Conservation (phyloP, 139 green algal species). For the Pleodorina starrii region DNA sequence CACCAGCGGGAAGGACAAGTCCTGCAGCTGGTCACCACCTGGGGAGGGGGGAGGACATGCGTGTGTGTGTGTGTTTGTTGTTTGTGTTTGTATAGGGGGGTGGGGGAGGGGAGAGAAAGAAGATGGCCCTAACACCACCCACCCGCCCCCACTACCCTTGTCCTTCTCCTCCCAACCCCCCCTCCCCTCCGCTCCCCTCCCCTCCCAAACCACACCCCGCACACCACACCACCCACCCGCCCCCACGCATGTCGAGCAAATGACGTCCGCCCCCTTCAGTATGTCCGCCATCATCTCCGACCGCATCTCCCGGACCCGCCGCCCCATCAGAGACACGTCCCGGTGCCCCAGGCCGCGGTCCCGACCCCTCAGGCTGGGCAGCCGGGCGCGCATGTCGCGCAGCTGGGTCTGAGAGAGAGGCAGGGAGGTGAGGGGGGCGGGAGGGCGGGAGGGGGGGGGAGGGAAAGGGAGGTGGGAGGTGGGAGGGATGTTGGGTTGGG, state of each 20-base stretch:
- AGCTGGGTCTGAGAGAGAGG: constrained; percentile 1
- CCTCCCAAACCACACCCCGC: not conserved
- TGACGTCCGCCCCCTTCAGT: constrained; percentile 54
- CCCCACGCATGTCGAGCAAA: constrained; percentile 59
- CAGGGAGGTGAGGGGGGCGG: too few species aligned
- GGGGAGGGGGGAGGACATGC: not conserved
- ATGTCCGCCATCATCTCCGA: constrained; percentile 47
- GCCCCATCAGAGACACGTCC: constrained; percentile 10
- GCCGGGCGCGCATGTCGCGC: constrained; percentile 30
- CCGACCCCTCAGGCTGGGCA: constrained; percentile 55
- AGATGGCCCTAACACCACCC: not conserved
- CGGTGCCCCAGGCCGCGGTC: constrained; percentile 57
- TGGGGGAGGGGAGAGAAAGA: too few species aligned
- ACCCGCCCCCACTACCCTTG: not conserved
- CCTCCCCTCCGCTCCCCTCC: not conserved
- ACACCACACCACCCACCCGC: constrained; percentile 36
- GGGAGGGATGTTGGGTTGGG: not conserved
- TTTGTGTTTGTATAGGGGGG: too few species aligned
- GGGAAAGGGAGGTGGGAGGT: not conserved
- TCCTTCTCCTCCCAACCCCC: not conserved
- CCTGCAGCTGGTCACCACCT: constrained; percentile 45
- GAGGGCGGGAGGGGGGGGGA: not conserved
- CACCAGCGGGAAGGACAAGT: constrained; percentile 49
- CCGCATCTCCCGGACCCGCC: not conserved
- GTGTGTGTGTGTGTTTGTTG: too few species aligned